These are phyloP conservation scores for Fusarium mangiferae DNA, from an alignment of 2,329 filamentous ascomycete species.

Conservation along the genomic window DNA sequence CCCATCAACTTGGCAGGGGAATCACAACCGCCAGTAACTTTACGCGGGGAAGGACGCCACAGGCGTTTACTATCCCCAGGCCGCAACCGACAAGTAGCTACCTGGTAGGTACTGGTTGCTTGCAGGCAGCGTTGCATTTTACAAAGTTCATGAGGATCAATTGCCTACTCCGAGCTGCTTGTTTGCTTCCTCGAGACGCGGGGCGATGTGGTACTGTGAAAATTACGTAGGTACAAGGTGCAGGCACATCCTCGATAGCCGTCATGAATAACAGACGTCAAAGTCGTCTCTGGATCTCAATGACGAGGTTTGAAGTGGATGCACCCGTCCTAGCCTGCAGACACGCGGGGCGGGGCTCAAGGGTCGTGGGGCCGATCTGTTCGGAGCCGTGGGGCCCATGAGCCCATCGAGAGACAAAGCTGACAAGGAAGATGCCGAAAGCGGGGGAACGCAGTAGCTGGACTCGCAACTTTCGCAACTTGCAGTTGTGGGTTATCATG, in stretches of 20 bases:
- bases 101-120: too few relatives aligned
- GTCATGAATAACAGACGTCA: slow-evolving; percentile 16
- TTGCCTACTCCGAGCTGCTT: not conserved
- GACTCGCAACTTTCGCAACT: not conserved
- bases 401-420: not conserved
- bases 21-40: slow-evolving; percentile 28
- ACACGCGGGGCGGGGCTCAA: slow-evolving; percentile 27
- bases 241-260: not conserved
- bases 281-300: slow-evolving; percentile 19
- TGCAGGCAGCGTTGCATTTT: slow-evolving; percentile 21
- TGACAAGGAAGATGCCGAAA: slow-evolving; percentile 33
- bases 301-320: slow-evolving; percentile 34
- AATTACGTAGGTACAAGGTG: not conserved
- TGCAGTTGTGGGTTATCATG: not conserved
- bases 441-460: slow-evolving; percentile 2
- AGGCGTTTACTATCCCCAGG: slow-evolving; percentile 10
- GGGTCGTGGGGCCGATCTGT: slow-evolving; percentile 33
- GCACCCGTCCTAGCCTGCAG: slow-evolving; percentile 1
- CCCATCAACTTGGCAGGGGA: slow-evolving; percentile 36
- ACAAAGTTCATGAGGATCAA: slow-evolving; percentile 3
- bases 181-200: not conserved
- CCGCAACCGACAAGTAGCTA: slow-evolving; percentile 5
- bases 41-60: slow-evolving; percentile 29
- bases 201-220: not conserved
- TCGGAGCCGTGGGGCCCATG: slow-evolving; percentile 9